Evolutionary conservation across 1,139 yeast genomes (phyloP).

Genomic region (Blastobotrys petasosporus): DNA sequence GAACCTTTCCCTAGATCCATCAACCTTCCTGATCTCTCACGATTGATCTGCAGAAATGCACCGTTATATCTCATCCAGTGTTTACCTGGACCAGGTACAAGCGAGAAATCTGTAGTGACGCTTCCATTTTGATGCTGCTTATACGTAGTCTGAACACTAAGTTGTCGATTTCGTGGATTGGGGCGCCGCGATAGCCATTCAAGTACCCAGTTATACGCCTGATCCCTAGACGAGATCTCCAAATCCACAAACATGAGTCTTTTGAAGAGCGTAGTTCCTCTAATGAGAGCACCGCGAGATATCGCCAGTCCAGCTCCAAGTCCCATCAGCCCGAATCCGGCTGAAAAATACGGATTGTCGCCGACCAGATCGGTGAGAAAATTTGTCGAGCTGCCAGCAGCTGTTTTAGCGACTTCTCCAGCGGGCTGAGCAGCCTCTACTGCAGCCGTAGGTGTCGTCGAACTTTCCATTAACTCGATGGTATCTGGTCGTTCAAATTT

Average conservation of each 20-base stretch:
- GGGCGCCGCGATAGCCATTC: conserved; percentile 91
- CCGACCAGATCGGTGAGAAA: conserved; percentile 1
- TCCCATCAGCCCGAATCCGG: conserved; percentile 93
- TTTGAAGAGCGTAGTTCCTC: conserved; percentile 62
- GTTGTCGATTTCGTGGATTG: conserved; percentile 66
- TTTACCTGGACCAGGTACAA: conserved; percentile 98
- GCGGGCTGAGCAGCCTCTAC: background rate
- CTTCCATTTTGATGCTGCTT: conserved; percentile 92
- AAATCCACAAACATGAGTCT: conserved; percentile 84
- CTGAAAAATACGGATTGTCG: conserved; percentile 90
- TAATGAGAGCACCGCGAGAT: conserved; percentile 62
- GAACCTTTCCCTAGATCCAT: conserved; percentile 88
- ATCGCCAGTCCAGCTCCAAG: conserved; percentile 83
- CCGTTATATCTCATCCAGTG: conserved; percentile 82
- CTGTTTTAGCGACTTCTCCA: background rate
- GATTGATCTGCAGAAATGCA: conserved; percentile 79
- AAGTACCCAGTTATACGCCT: conserved; percentile 88
- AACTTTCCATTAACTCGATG: too few relatives aligned
- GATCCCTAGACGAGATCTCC: conserved; percentile 90
- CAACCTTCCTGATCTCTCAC: conserved; percentile 86
- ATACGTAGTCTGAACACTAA: conserved; percentile 83
- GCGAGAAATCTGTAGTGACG: conserved; percentile 75
- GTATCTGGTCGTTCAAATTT: too few relatives aligned
- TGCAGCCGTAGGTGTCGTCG: too few relatives aligned
- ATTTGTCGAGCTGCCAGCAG: too few relatives aligned